These are phyloP conservation scores for Podaxis mareebaensis DNA, from an alignment of 768 basidiomycete genomes.

Conservation along the genomic window DNA sequence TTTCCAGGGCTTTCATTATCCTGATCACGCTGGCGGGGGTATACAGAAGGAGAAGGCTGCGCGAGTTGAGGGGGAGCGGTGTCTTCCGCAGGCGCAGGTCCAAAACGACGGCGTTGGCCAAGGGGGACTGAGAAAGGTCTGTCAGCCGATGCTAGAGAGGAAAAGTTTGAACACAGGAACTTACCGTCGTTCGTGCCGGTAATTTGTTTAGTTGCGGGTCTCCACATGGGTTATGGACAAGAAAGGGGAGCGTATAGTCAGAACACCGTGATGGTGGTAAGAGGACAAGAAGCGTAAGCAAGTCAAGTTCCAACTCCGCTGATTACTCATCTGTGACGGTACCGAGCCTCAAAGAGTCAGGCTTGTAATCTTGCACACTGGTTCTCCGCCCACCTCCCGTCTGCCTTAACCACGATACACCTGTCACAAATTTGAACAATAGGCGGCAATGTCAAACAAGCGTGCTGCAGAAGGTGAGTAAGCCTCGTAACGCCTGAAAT, in stretches of 20 bases:
- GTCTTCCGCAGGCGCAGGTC: constrained; percentile 84
- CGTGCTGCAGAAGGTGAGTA: constrained; percentile 39
- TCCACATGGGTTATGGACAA: constrained; percentile 68
- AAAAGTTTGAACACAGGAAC: constrained; percentile 26
- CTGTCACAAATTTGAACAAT: neutral
- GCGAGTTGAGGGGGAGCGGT: constrained; percentile 80
- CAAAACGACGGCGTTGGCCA: constrained; percentile 88
- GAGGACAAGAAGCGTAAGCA: constrained; percentile 28
- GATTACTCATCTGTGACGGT: constrained; percentile 24
- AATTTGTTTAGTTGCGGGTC: constrained; percentile 84
- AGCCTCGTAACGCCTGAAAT: constrained; percentile 2
- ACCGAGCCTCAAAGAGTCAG: neutral
- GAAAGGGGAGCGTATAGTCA: constrained; percentile 25
- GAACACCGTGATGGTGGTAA: constrained; percentile 30
- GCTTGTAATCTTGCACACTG: neutral
- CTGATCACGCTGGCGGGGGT: constrained; percentile 65
- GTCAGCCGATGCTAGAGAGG: constrained; percentile 14
- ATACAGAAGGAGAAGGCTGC: constrained; percentile 84
- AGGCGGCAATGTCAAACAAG: constrained; percentile 34
- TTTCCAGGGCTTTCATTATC: constrained; percentile 58
- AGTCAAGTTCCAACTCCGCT: constrained; percentile 35
- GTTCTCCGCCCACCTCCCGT: neutral
- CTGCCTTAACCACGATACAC: constrained; percentile 6
- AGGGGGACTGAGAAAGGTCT: constrained; percentile 61
- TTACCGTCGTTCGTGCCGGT: constrained; percentile 92